These are phyloP conservation scores for Boletus pseudo-olivaceus DNA, from an alignment of 768 basidiomycete genomes.

Conservation along the genomic window DNA sequence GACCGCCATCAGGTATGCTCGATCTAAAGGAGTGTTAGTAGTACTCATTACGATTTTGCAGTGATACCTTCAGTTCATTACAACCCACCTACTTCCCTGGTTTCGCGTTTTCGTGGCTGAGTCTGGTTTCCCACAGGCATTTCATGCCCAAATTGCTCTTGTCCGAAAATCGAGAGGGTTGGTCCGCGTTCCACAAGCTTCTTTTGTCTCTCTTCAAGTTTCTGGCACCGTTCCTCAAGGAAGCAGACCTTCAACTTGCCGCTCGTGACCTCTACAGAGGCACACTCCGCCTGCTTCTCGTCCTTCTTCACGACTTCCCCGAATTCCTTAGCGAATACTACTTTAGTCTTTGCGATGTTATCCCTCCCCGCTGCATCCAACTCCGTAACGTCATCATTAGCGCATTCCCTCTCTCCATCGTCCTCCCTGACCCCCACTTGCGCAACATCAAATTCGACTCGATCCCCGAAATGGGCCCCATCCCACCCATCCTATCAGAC, in stretches of 20 bases:
- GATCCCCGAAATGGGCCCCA: constrained; percentile 86
- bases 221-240: constrained; percentile 84
- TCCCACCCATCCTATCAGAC: constrained; percentile 89
- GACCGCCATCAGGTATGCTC: constrained; percentile 74
- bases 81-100: constrained; percentile 97
- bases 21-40: neutral
- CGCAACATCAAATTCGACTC: constrained; percentile 70
- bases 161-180: constrained; percentile 90
- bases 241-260: constrained; percentile 73
- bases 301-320: constrained; percentile 97
- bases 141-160: constrained; percentile 96
- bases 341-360: constrained; percentile 90
- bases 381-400: constrained; percentile 94
- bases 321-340: constrained; percentile 97
- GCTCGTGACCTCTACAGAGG: constrained; percentile 89
- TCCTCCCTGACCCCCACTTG: constrained; percentile 84
- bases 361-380: constrained; percentile 91
- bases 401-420: constrained; percentile 81
- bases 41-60: constrained; percentile 28
- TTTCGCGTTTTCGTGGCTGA: constrained; percentile 98
- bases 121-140: constrained; percentile 88
- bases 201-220: constrained; percentile 94
- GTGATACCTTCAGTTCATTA: constrained; percentile 92
- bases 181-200: constrained; percentile 94
- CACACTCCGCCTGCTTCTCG: constrained; percentile 83